phyloP scores from a whole-genome alignment of 2,329 filamentous ascomycete genomes.

The Fusarium lateritium region DNA sequence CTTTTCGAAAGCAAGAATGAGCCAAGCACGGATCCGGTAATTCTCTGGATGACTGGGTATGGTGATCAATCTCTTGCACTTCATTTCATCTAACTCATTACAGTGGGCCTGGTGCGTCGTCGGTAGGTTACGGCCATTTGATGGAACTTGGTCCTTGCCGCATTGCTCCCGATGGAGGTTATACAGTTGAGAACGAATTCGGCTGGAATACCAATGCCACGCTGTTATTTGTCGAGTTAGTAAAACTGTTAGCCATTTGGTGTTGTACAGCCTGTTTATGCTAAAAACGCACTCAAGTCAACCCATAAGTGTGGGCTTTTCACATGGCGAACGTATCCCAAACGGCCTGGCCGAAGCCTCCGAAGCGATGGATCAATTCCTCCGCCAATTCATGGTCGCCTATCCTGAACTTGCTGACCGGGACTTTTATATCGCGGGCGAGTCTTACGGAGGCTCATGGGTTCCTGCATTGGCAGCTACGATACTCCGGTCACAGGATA shows the following conservation, averaged over 20 bases:
- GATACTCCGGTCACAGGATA: neutral
- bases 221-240: conserved; percentile 18
- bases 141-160: conserved; percentile 23
- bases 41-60: conserved; percentile 21
- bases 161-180: conserved; percentile 14
- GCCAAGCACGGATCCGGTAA: conserved; percentile 6
- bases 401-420: neutral
- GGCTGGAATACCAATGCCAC: conserved; percentile 21
- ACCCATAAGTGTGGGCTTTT: neutral
- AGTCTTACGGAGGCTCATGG: conserved; percentile 10
- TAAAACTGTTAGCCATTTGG: neutral
- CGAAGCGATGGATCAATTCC: conserved; percentile 11
- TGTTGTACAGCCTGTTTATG: neutral
- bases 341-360: conserved; percentile 1
- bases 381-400: conserved; percentile 6
- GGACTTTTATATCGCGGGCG: conserved; percentile 3
- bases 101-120: conserved; percentile 18
- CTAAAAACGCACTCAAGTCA: neutral
- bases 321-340: neutral
- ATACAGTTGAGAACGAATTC: conserved; percentile 14
- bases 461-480: neutral
- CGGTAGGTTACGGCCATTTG: conserved; percentile 6
- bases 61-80: neutral
- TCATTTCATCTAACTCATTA: neutral
- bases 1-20: conserved; percentile 14